phyloP scores from a whole-genome alignment of 2,329 filamentous ascomycete genomes.

The Drechslerella dactyloides region DNA sequence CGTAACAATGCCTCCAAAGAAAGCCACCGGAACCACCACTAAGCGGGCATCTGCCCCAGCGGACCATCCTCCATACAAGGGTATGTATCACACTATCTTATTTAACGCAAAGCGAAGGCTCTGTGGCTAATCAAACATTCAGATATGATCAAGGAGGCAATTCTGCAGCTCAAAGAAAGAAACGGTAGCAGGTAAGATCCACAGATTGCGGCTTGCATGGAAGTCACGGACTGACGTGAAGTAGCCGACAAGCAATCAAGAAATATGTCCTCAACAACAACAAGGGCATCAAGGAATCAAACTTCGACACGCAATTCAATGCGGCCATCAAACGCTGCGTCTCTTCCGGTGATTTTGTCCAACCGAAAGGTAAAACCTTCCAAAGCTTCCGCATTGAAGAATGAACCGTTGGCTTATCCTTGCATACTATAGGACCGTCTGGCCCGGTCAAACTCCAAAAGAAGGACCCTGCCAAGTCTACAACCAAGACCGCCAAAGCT shows the following conservation, averaged over 20 bases:
- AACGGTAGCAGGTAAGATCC: constrained; percentile 43
- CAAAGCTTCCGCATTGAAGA: not conserved
- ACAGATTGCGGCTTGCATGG: too few species aligned
- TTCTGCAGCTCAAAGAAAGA: constrained; percentile 48
- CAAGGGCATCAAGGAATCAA: constrained; percentile 47
- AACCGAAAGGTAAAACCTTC: constrained; percentile 35
- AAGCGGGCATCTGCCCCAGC: constrained; percentile 38
- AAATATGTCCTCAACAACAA: constrained; percentile 50
- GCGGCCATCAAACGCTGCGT: constrained; percentile 41
- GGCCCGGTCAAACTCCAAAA: constrained; percentile 48
- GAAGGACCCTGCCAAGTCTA: constrained; percentile 39
- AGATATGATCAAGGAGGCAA: constrained; percentile 50
- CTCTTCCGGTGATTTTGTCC: constrained; percentile 34
- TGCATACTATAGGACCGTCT: constrained; percentile 22
- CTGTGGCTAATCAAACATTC: not conserved
- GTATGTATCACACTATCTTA: constrained; percentile 17
- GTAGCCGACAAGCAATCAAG: constrained; percentile 46
- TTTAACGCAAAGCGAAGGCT: too few species aligned
- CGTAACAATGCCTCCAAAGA: constrained; percentile 49
- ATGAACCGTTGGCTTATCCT: not conserved
- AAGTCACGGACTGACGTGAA: too few species aligned
- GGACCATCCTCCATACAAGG: constrained; percentile 47
- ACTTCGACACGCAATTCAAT: constrained; percentile 47
- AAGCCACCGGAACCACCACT: constrained; percentile 29
- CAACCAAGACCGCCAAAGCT: constrained; percentile 25